Evolutionary conservation across 1,284 basidiomycete genomes (phyloP).

Genomic region (Leccinum subrobustum): DNA sequence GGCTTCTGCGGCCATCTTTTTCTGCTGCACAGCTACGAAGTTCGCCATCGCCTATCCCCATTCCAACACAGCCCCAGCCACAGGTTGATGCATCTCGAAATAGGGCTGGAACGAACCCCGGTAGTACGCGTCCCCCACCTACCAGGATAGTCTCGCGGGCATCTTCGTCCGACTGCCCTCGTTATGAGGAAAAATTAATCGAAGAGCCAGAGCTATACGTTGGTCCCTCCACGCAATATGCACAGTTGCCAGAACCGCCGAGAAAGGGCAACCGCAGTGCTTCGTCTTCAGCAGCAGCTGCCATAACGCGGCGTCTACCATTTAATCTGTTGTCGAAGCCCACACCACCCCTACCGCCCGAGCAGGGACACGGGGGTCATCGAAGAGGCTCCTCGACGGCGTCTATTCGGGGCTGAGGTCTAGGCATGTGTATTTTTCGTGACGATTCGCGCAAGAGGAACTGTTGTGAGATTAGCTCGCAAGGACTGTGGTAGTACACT

Average conservation of each 20-base stretch:
- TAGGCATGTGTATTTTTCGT: conserved; percentile 10
- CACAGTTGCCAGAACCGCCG: conserved; percentile 68
- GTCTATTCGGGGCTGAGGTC: conserved; percentile 34
- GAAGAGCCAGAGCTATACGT: conserved; percentile 51
- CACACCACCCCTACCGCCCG: conserved; percentile 24
- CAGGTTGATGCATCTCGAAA: conserved; percentile 49
- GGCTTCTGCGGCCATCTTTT: conserved; percentile 63
- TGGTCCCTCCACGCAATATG: conserved; percentile 67
- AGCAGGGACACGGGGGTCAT: conserved; percentile 25
- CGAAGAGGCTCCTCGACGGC: conserved; percentile 34
- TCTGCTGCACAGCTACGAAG: conserved; percentile 74
- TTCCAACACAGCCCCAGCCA: conserved; percentile 35
- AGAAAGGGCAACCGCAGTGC: conserved; percentile 30
- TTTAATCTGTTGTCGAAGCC: conserved; percentile 64
- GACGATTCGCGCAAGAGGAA: conserved; percentile 11
- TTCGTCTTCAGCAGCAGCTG: conserved; percentile 40
- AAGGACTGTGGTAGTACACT: conserved; percentile 14
- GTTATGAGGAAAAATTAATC: conserved; percentile 38
- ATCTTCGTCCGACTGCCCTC: conserved; percentile 46
- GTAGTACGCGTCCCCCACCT: conserved; percentile 40
- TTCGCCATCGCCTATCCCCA: conserved; percentile 38
- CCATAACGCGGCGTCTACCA: conserved; percentile 58
- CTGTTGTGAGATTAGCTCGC: conserved; percentile 26
- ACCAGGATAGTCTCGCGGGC: conserved; percentile 47
- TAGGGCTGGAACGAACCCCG: conserved; percentile 69